These are phyloP conservation scores for Carex cristatella DNA, from an alignment of 176 grass and related monocot genomes.

Conservation along the genomic window DNA sequence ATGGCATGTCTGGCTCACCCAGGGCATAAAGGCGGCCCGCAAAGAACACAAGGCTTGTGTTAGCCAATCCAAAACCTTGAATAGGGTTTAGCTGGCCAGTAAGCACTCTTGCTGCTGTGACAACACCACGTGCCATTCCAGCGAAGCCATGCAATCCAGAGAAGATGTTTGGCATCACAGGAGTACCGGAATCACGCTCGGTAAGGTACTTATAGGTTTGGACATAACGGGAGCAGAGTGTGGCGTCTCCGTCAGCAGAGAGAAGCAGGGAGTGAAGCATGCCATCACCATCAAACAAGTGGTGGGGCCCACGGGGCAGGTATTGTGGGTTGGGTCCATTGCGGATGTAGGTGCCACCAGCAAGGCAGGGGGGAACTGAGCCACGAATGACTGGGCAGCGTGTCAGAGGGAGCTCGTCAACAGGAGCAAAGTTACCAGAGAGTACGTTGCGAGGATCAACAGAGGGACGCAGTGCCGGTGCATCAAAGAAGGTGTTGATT, in stretches of 20 bases:
- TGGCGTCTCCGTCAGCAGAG: slow-evolving; percentile 13
- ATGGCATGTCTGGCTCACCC: slow-evolving; percentile 80
- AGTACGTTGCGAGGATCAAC: slow-evolving; percentile 77
- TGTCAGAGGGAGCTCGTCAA: slow-evolving; percentile 77
- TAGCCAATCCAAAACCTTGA: slow-evolving; percentile 62
- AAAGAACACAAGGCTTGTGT: slow-evolving; percentile 84
- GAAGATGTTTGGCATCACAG: slow-evolving; percentile 71
- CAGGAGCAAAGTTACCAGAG: slow-evolving; percentile 63
- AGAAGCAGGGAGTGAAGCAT: slow-evolving; percentile 96
- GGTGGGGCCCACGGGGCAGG: slow-evolving; percentile 71
- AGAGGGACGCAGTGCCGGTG: slow-evolving; percentile 55
- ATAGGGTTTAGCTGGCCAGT: slow-evolving; percentile 77
- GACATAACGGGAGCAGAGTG: slow-evolving; percentile 89
- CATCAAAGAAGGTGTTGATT: slow-evolving; percentile 89
- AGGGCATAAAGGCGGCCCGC: slow-evolving; percentile 67
- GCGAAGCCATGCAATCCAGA: slow-evolving; percentile 64
- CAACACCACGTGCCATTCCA: slow-evolving; percentile 59
- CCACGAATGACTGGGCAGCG: slow-evolving; percentile 59
- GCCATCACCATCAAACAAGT: slow-evolving; percentile 91
- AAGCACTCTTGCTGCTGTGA: slow-evolving; percentile 62
- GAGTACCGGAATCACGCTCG: slow-evolving; percentile 56
- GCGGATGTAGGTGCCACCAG: slow-evolving; percentile 85
- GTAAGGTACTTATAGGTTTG: slow-evolving; percentile 85
- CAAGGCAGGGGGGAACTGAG: slow-evolving; percentile 69
- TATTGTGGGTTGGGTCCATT: slow-evolving; percentile 94